Base-by-base conservation (phyloP, 306 rosid genomes). In the Cyamopsis tetragonoloba region DNA sequence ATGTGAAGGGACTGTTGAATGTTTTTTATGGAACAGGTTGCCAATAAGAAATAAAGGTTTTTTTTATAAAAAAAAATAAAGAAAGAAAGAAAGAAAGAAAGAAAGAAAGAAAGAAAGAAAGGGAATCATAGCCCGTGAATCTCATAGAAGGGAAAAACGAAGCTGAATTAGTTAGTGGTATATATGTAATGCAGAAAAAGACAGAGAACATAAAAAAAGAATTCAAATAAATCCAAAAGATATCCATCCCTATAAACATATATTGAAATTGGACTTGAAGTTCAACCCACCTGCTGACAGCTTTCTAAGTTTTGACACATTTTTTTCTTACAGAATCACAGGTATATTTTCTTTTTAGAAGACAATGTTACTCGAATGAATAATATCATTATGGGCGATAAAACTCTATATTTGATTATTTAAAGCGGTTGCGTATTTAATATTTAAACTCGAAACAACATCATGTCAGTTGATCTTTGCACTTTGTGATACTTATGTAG, bases 41-140 rank as follows among this genome's bases (percentile, higher is more conserved):
- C 31, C 35, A 42, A 34, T 23, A 80, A 71, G 26, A 73, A 78
- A 47, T 54, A 71, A 19, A 8, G 24, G 18, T 56, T 5, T 28
- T 72, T 35, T n/a, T n/a, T n/a, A n/a, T n/a, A n/a, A n/a, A n/a
- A n/a, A n/a, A n/a, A n/a, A n/a, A n/a, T n/a, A n/a, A n/a, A n/a
- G n/a, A n/a, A n/a, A n/a, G n/a, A n/a, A n/a, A n/a, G n/a, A n/a
- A n/a, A n/a, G n/a, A n/a, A n/a, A n/a, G n/a, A n/a, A n/a, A n/a
- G n/a, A n/a, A n/a, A n/a, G n/a, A n/a, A n/a, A n/a, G n/a, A n/a
- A 47, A 81, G 47, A 38, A 68, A 37, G 47, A 58, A 23, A 37
- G 80, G 83, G 84, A 81, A 82, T 77, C 83, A 73, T 71, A 53
- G 62, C 96, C 95, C 98, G 96, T 89, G 98, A 92, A 71, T 58